A percentile compares a stretch with the other conserved stretches of the same genome.
Conservation (phyloP, 1,284 basidiomycete genomes). For the Ganoderma sinense region DNA sequence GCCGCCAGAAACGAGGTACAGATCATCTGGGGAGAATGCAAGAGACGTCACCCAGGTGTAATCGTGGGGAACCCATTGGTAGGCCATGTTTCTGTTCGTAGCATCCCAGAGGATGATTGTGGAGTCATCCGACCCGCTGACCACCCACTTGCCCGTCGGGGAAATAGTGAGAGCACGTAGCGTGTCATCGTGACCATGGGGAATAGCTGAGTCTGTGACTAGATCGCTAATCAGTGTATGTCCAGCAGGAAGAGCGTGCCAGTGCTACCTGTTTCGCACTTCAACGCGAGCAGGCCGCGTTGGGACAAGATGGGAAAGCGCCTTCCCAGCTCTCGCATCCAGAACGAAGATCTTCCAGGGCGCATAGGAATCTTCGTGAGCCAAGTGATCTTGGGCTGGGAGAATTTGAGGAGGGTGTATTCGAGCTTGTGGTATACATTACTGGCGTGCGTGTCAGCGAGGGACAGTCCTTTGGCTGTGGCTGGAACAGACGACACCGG, state of each 20-base stretch:
- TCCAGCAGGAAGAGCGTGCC: background rate
- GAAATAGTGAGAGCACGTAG: background rate
- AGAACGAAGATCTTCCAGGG: background rate
- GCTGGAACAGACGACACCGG: background rate
- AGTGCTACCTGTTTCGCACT: background rate
- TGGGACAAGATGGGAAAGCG: background rate
- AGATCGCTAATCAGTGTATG: background rate
- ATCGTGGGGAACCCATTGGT: background rate
- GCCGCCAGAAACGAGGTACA: background rate
- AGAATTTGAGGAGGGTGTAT: background rate
- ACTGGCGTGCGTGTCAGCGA: background rate
- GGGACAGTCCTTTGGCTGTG: background rate
- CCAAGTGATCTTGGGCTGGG: background rate
- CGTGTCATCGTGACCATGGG: background rate
- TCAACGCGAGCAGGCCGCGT: background rate
- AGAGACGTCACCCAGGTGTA: background rate
- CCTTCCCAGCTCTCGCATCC: background rate
- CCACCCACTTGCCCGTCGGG: background rate
- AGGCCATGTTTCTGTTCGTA: background rate
- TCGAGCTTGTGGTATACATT: background rate
- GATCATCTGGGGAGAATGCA: background rate
- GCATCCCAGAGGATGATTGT: slow-evolving; percentile 1
- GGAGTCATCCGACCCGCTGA: background rate
- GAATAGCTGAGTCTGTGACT: no score
- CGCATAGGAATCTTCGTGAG: background rate